Base-by-base conservation (phyloP, 129 eudicot species). In the Mikania micrantha region DNA sequence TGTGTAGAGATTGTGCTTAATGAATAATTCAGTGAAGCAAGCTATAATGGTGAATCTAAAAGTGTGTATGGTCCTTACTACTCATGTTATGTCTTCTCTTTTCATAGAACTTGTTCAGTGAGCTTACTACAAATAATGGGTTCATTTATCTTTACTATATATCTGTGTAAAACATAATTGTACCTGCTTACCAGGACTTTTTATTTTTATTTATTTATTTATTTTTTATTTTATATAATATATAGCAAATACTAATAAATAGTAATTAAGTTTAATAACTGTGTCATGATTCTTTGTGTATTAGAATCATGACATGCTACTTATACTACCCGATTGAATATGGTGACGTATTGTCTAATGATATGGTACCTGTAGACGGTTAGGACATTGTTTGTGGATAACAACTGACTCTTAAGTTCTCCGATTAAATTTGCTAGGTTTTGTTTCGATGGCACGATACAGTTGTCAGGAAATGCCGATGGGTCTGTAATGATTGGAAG, bases 1-100 rank as follows among this genome's bases (percentile, higher is more conserved):
- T 32, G 34, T 48, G 49, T 67, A 52, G 73, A 58, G 48, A 52
- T 45, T 66, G 48, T 65, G 20, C 9, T 19, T 4, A 19, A 60
- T 11, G 7, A 21, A 50, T 8, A 45, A n/a, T 45, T 45, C 52
- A n/a, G 6, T 45, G 2, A 21, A 22, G 15, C 58, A 50, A n/a
- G 48, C 9, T 20, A 40, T 61, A 61, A 36, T 15, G 42, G 29
- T 62, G 34, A 19, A 11, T 19, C 49, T 21, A 38, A 38, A 31
- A 63, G 31, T 20, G 19, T 35, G 36, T 1, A n/a, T n/a, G 40
- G 24, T 15, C 13, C 40, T 5, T n/a, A 40, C 64, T 4, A 57
- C 64, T 36, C 19, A 19, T 45, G 56, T 28, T n/a, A 31, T 16
- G 58, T 66, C 42, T 44, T 44, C 15, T 13, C 31, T 20, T 20